These are phyloP conservation scores for Botrytis aclada DNA, from an alignment of 2,329 filamentous ascomycete species.

Conservation along the genomic window DNA sequence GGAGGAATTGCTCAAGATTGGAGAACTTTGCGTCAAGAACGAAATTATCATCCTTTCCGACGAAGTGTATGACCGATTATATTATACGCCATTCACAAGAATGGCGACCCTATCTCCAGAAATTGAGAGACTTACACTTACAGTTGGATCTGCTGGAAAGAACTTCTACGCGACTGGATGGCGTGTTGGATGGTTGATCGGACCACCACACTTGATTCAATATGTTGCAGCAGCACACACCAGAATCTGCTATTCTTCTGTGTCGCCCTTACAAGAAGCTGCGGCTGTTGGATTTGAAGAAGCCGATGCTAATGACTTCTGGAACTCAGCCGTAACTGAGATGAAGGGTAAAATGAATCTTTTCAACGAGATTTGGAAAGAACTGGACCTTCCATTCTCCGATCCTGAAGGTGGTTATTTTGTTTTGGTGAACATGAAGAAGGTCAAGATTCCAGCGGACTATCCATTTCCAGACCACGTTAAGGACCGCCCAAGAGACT, in stretches of 20 bases:
- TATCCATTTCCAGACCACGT: conserved; percentile 92
- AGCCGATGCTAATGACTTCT: conserved; percentile 82
- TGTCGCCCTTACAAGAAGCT: conserved; percentile 91
- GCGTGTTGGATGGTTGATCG: conserved; percentile 93
- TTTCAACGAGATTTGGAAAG: conserved; percentile 79
- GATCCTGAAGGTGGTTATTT: conserved; percentile 98
- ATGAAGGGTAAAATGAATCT: conserved; percentile 87
- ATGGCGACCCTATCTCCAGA: conserved; percentile 89
- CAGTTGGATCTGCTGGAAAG: conserved; percentile 94
- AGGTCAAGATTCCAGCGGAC: conserved; percentile 76
- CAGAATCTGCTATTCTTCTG: conserved; percentile 91
- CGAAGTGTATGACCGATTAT: conserved; percentile 92
- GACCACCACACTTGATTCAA: conserved; percentile 81
- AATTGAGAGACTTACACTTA: conserved; percentile 82
- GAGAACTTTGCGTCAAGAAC: conserved; percentile 84
- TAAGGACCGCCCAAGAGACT: conserved; percentile 80
- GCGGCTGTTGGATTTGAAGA: conserved; percentile 91
- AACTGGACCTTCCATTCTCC: conserved; percentile 60
- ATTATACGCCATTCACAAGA: conserved; percentile 91
- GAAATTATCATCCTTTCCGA: conserved; percentile 91
- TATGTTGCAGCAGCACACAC: conserved; percentile 92
- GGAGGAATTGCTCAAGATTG: conserved; percentile 79
- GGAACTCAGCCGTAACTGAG: conserved; percentile 75
- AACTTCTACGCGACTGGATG: conserved; percentile 98
- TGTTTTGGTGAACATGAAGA: conserved; percentile 87